Percentiles rank a stretch among this genome's conserved stretches.
Conservation (phyloP, 1,284 basidiomycete species). For the Cryptococcus amylolentus region DNA sequence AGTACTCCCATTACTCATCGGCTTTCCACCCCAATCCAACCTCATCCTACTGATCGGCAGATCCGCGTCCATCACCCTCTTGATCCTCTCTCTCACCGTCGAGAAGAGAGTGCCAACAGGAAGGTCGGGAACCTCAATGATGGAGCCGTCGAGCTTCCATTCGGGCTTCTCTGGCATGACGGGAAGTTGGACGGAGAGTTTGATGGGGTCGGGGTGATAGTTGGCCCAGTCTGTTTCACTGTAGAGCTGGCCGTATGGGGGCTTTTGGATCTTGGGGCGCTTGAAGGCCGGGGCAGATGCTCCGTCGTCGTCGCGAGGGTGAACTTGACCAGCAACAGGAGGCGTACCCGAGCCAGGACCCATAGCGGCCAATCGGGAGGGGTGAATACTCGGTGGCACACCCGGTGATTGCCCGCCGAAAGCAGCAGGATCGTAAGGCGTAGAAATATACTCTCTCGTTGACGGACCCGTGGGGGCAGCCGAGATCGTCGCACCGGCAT, state of each 20-base stretch:
- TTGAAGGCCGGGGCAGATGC: conserved; percentile 59
- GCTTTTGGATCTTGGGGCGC: conserved; percentile 72
- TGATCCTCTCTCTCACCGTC: conserved; percentile 78
- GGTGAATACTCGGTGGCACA: conserved; percentile 24
- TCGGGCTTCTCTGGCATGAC: conserved; percentile 72
- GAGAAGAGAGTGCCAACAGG: conserved; percentile 77
- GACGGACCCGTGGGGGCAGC: conserved; percentile 44
- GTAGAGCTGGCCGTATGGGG: conserved; percentile 73
- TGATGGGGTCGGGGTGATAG: conserved; percentile 84
- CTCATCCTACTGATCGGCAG: conserved; percentile 74
- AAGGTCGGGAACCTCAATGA: conserved; percentile 71
- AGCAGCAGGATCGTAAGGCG: conserved; percentile 54
- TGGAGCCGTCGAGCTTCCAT: conserved; percentile 81
- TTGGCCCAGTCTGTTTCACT: conserved; percentile 73
- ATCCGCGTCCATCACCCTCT: conserved; percentile 68
- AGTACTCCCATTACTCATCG: conserved; percentile 77
- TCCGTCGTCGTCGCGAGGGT: conserved; percentile 52
- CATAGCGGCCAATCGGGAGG: conserved; percentile 26
- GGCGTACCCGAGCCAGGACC: conserved; percentile 4
- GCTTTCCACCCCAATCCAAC: conserved; percentile 71
- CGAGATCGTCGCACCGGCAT: conserved; percentile 45
- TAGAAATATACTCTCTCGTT: conserved; percentile 28
- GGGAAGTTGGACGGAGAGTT: conserved; percentile 76
- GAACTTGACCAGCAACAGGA: conserved; percentile 29
- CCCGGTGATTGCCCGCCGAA: conserved; percentile 4